Evolutionary conservation across 2,329 filamentous ascomycete genomes (phyloP).

Genomic region (Penicillium sp.): DNA sequence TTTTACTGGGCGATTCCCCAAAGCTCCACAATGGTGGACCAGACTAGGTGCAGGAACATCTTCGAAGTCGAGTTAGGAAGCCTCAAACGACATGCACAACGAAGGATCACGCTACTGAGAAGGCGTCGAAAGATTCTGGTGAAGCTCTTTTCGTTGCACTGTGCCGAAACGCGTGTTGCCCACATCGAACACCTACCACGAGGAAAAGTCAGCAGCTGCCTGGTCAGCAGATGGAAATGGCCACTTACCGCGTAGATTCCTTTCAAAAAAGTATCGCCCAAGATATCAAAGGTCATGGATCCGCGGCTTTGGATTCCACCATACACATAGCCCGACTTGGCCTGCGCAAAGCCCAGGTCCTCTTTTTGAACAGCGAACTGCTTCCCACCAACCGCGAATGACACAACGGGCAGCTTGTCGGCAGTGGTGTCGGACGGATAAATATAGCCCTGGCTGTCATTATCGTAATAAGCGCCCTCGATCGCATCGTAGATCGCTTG

Average conservation of each 20-base stretch:
- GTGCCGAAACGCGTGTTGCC: slow-evolving; percentile 59
- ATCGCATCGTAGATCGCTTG: slow-evolving; percentile 64
- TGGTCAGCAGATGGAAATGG: background rate
- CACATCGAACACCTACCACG: slow-evolving; percentile 59
- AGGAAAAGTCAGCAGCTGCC: slow-evolving; percentile 6
- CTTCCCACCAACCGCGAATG: slow-evolving; percentile 61
- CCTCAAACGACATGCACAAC: background rate
- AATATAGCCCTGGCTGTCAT: slow-evolving; percentile 59
- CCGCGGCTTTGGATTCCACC: slow-evolving; percentile 66
- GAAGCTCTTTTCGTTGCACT: slow-evolving; percentile 53
- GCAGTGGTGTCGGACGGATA: slow-evolving; percentile 56
- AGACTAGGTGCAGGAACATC: too few species aligned
- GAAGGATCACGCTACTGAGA: slow-evolving; percentile 8
- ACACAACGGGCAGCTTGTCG: slow-evolving; percentile 58
- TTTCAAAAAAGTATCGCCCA: slow-evolving; percentile 64
- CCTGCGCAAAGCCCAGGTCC: slow-evolving; percentile 59
- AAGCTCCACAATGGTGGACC: too few species aligned
- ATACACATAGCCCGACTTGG: slow-evolving; percentile 56
- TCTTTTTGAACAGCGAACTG: slow-evolving; percentile 62
- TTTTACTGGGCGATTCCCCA: too few species aligned
- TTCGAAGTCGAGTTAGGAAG: too few species aligned
- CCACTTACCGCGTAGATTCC: slow-evolving; percentile 59
- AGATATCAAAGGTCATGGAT: slow-evolving; percentile 58
- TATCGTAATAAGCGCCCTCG: slow-evolving; percentile 58
- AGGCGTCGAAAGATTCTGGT: slow-evolving; percentile 22